These are phyloP conservation scores for Saprolegnia parasitica DNA, from an alignment of 352 stramenopile genomes.

Conservation along the genomic window DNA sequence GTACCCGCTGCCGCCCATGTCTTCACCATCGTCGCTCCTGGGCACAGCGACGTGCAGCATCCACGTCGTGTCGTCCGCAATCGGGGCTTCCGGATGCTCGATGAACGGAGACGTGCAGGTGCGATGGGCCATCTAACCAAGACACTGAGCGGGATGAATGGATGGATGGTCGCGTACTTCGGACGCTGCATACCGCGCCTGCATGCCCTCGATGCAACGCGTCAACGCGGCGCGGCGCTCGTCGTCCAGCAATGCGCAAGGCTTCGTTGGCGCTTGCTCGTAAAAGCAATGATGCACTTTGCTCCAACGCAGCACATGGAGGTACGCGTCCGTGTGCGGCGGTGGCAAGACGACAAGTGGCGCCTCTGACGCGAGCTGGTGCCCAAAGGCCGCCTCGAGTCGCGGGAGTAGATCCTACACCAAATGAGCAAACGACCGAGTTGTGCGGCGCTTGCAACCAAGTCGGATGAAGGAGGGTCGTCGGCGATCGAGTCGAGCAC, in stretches of 20 bases:
- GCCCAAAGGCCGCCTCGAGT: too few species aligned
- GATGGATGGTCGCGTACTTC: neutral
- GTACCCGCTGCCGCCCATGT: neutral
- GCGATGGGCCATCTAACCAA: neutral
- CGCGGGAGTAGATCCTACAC: too few species aligned
- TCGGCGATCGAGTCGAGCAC: too few species aligned
- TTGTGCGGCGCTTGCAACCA: too few species aligned
- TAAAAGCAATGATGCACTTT: too few species aligned
- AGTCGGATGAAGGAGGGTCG: too few species aligned
- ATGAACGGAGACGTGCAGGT: neutral
- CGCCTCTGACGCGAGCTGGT: too few species aligned
- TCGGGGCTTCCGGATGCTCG: constrained; percentile 2
- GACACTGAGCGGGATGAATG: neutral
- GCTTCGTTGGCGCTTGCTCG: too few species aligned
- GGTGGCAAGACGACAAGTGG: too few species aligned
- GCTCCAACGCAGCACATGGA: too few species aligned
- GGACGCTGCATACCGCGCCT: neutral
- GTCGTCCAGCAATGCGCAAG: neutral
- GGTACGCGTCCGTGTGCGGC: too few species aligned
- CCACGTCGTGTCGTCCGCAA: constrained; percentile 1
- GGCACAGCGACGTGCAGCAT: neutral
- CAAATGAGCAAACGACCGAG: too few species aligned
- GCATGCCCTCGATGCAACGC: neutral
- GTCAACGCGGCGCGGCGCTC: neutral
- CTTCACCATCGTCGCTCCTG: neutral